phyloP scores from a whole-genome alignment of 106 monocot genomes.

The Dactylorhiza incarnata region DNA sequence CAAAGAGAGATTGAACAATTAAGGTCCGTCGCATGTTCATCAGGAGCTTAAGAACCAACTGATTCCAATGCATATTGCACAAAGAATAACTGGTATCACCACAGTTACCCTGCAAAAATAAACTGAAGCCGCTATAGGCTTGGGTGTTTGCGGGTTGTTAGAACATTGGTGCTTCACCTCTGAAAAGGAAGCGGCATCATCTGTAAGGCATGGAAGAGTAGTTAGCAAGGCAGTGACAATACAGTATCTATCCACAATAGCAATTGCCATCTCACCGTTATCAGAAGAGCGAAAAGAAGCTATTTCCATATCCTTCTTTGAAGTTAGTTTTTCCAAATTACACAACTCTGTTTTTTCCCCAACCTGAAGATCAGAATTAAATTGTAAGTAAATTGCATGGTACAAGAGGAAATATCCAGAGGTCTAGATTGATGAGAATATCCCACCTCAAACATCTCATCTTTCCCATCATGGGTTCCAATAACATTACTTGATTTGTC shows the following conservation, averaged over 20 bases:
- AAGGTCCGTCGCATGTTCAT: not conserved
- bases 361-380: constrained; percentile 1
- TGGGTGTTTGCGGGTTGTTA: not conserved
- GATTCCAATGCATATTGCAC: constrained; percentile 8
- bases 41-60: constrained; percentile 7
- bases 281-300: not conserved
- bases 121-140: constrained; percentile 1
- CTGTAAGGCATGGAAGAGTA: constrained; percentile 4
- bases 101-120: constrained; percentile 6
- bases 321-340: not conserved
- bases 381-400: not conserved
- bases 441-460: constrained; percentile 3
- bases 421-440: not conserved
- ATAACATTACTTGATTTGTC: not conserved
- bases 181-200: not conserved
- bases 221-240: not conserved
- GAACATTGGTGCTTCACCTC: not conserved
- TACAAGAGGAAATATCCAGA: not conserved
- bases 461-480: not conserved
- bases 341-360: not conserved
- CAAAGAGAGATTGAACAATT: not conserved
- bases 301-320: not conserved
- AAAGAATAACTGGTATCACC: not conserved
- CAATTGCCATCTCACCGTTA: constrained; percentile 8
- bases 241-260: not conserved